A percentile compares a stretch with the other conserved stretches of the same genome.
These are phyloP conservation scores for Geosmithia morbida DNA, from an alignment of 2,329 filamentous ascomycete species.

Conservation along the genomic window DNA sequence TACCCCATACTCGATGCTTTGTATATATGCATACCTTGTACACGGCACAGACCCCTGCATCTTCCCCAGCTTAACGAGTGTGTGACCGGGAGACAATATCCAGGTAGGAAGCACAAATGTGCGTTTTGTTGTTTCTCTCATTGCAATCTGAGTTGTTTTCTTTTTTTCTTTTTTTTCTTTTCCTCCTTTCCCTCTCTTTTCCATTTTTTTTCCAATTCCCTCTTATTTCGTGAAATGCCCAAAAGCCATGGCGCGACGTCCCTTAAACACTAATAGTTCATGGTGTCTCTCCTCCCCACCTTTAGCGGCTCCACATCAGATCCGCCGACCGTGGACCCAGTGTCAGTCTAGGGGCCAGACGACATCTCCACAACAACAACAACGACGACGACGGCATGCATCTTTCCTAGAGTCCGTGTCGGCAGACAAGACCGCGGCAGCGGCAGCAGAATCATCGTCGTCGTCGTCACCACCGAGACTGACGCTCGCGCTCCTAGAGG, in stretches of 20 bases:
- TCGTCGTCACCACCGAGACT: no score
- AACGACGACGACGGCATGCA: no score
- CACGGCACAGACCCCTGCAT: background rate
- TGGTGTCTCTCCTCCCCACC: background rate
- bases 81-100: background rate
- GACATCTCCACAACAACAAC: background rate
- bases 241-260: slow-evolving; percentile 13
- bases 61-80: background rate
- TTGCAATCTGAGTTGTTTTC: no score
- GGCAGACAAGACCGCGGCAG: no score
- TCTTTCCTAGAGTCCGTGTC: no score
- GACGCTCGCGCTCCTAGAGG: slow-evolving; percentile 9
- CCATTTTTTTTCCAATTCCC: background rate
- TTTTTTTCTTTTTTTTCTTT: no score
- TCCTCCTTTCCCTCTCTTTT: background rate
- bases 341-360: background rate
- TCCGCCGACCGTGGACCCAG: background rate
- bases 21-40: background rate
- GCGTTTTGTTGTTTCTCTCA: no score
- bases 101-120: background rate
- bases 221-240: background rate
- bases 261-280: background rate
- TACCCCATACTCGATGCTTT: slow-evolving; percentile 1
- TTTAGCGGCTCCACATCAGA: background rate
- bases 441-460: background rate